phyloP scores from a whole-genome alignment of 495 filamentous ascomycete genomes.

The Penicillium samsonianum region DNA sequence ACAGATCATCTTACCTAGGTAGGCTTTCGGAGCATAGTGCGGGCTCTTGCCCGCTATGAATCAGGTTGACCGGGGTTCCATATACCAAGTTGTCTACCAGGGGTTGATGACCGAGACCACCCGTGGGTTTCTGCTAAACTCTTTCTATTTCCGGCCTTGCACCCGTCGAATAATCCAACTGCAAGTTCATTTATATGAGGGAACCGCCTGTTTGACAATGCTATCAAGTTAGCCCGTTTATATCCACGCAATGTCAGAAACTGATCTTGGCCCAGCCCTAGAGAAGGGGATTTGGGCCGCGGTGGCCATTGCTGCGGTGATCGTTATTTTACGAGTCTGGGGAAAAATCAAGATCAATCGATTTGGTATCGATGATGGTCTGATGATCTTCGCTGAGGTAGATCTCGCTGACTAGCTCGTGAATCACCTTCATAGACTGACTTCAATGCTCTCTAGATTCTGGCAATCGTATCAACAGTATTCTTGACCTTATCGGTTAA shows the following conservation, averaged over 20 bases:
- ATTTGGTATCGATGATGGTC: constrained; percentile 36
- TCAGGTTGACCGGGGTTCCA: background rate
- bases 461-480: constrained; percentile 30
- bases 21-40: background rate
- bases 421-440: background rate
- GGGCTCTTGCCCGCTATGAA: background rate
- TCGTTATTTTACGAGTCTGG: constrained; percentile 35
- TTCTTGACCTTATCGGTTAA: constrained; percentile 30
- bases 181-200: background rate
- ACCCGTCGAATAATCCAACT: background rate
- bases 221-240: background rate
- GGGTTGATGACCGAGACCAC: background rate
- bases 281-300: constrained; percentile 37
- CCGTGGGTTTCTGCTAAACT: background rate
- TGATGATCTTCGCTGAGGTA: constrained; percentile 42
- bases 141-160: background rate
- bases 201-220: constrained; percentile 1
- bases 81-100: too few relatives aligned
- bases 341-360: constrained; percentile 41
- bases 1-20: background rate
- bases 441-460: constrained; percentile 17
- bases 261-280: constrained; percentile 27
- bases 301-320: constrained; percentile 34
- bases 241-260: constrained; percentile 1
- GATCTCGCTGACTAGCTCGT: background rate